Evolutionary conservation across 2,329 filamentous ascomycete genomes (phyloP).

Genomic region (Truncatella angustata): DNA sequence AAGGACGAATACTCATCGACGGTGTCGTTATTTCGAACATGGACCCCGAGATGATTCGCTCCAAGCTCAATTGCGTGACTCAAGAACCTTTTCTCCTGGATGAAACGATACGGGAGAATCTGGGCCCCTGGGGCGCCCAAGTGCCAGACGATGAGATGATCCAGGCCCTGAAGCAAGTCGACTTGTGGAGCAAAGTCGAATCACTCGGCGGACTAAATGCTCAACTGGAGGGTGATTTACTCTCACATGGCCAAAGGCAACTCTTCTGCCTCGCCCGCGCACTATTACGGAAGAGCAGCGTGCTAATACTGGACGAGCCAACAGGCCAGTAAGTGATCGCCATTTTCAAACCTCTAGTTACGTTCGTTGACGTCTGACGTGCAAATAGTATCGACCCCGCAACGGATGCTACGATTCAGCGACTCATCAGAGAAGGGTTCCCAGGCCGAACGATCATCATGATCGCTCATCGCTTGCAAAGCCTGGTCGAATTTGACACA

Average conservation of each 20-base stretch:
- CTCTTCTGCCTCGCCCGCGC: slow-evolving; percentile 59
- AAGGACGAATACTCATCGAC: slow-evolving; percentile 27
- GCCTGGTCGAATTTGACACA: background rate
- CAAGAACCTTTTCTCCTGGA: slow-evolving; percentile 54
- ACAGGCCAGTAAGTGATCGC: slow-evolving; percentile 14
- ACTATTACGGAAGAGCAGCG: slow-evolving; percentile 15
- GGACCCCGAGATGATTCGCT: slow-evolving; percentile 38
- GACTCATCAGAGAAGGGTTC: slow-evolving; percentile 32
- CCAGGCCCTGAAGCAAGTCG: slow-evolving; percentile 31
- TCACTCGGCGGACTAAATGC: slow-evolving; percentile 33
- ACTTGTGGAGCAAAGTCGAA: slow-evolving; percentile 30
- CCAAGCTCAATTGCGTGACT: slow-evolving; percentile 48
- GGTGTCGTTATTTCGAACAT: slow-evolving; percentile 29
- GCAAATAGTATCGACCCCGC: slow-evolving; percentile 26
- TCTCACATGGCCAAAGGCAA: slow-evolving; percentile 61
- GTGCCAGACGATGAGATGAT: slow-evolving; percentile 30
- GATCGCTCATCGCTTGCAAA: slow-evolving; percentile 23
- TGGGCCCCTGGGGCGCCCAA: slow-evolving; percentile 26
- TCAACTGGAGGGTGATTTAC: slow-evolving; percentile 41
- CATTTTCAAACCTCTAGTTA: background rate
- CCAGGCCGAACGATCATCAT: slow-evolving; percentile 30
- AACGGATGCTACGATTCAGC: slow-evolving; percentile 30
- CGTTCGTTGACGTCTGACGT: background rate
- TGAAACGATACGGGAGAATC: slow-evolving; percentile 31
- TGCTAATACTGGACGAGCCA: slow-evolving; percentile 31